These are phyloP conservation scores for Xylariaceae sp. DNA, from an alignment of 2,329 filamentous ascomycete species.

Conservation along the genomic window DNA sequence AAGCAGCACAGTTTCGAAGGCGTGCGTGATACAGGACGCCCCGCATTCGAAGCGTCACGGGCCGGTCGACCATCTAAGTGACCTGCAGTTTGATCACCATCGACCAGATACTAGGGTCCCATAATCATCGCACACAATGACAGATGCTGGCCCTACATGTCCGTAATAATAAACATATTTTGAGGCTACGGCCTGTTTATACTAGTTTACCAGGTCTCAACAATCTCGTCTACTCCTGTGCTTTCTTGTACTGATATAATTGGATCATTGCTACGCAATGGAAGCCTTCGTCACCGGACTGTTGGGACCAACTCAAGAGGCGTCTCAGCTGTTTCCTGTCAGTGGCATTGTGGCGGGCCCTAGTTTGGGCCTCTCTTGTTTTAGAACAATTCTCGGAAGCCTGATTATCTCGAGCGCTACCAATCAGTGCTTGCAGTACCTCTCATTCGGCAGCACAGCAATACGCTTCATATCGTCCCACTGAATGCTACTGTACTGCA, in stretches of 20 bases:
- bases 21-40: not conserved
- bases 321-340: not conserved
- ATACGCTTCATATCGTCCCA: not conserved
- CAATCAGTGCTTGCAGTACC: not conserved
- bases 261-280: slow-evolving; percentile 8
- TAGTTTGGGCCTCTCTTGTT: not conserved
- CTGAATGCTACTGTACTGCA: not conserved
- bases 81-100: slow-evolving; percentile 2
- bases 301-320: slow-evolving; percentile 10
- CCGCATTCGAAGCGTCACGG: slow-evolving; percentile 4
- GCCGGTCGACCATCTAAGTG: not conserved
- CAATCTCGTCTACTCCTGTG: not conserved
- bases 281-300: slow-evolving; percentile 5
- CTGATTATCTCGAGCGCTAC: not conserved
- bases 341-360: not conserved
- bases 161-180: slow-evolving; percentile 10
- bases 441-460: not conserved
- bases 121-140: not conserved
- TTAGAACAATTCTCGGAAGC: slow-evolving; percentile 10
- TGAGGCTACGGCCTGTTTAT: not conserved
- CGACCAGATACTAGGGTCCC: not conserved
- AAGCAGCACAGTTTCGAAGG: slow-evolving; percentile 3
- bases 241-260: not conserved
- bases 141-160: not conserved
- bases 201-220: not conserved